Conservation (phyloP, 345 rosid species). For the Citrus sp. region DNA sequence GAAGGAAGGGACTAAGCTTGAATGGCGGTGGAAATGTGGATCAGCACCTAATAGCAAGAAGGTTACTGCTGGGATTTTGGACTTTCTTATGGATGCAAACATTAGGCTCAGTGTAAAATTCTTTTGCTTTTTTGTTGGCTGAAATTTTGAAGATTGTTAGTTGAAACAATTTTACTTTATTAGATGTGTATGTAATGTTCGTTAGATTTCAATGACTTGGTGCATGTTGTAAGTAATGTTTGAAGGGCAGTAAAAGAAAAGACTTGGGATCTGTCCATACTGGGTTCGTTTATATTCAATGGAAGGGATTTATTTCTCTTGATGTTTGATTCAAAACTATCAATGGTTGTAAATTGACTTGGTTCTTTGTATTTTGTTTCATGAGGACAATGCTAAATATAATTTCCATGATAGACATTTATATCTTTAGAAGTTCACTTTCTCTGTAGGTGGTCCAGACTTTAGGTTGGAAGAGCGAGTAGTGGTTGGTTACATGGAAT, state of each 20-base stretch:
- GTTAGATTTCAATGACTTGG: neutral
- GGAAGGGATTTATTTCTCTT: neutral
- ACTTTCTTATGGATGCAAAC: conserved; percentile 84
- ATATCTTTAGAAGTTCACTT: neutral
- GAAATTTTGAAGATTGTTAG: neutral
- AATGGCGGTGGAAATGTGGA: conserved; percentile 88
- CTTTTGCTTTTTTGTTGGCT: too few species aligned
- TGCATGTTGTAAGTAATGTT: neutral
- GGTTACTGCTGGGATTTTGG: conserved; percentile 58
- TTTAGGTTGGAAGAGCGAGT: neutral
- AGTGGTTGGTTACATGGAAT: neutral
- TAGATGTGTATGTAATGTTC: neutral
- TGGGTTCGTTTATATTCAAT: neutral
- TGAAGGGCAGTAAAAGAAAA: neutral
- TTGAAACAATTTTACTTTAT: neutral
- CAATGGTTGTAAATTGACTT: neutral
- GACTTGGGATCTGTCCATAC: neutral
- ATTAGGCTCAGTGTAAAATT: conserved; percentile 69
- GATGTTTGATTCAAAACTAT: neutral
- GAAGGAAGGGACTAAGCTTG: conserved; percentile 80
- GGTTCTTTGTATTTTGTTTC: neutral
- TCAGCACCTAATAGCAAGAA: conserved; percentile 48
- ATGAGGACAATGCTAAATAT: neutral
- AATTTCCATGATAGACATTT: neutral
- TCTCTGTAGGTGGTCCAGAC: neutral